These are phyloP conservation scores for Leccinellum luteum DNA, from an alignment of 768 basidiomycete genomes.

Conservation along the genomic window DNA sequence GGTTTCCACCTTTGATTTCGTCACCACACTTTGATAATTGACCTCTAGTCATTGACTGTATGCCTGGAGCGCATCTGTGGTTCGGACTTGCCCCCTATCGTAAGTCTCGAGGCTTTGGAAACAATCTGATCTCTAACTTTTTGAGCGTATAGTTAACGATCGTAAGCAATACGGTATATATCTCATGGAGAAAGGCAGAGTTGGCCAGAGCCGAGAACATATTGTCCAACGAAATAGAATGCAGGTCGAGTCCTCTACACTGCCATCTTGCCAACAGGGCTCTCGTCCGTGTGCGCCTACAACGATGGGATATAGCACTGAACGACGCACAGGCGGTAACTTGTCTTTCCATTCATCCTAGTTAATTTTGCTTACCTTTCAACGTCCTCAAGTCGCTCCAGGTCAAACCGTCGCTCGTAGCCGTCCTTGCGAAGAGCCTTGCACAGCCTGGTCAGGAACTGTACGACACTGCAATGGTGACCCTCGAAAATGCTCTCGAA, in stretches of 20 bases:
- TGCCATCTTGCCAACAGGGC: slow-evolving; percentile 14
- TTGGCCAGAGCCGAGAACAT: slow-evolving; percentile 10
- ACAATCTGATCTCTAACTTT: slow-evolving; percentile 1
- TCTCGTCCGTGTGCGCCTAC: slow-evolving; percentile 8
- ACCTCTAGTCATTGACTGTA: slow-evolving; percentile 8
- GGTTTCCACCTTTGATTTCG: neutral
- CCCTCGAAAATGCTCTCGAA: slow-evolving; percentile 2
- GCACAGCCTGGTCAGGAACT: neutral
- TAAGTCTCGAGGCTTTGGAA: slow-evolving; percentile 1
- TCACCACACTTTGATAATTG: neutral
- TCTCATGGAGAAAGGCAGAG: slow-evolving; percentile 6
- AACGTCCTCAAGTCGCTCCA: slow-evolving; percentile 5
- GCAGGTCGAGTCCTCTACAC: neutral
- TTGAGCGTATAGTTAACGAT: slow-evolving; percentile 10
- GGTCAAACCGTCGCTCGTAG: slow-evolving; percentile 5
- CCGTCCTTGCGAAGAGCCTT: slow-evolving; percentile 8
- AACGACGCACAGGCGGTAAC: slow-evolving; percentile 13
- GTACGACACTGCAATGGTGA: neutral
- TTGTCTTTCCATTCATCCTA: neutral
- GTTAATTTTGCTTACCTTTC: neutral
- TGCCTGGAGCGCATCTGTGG: neutral
- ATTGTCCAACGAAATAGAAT: slow-evolving; percentile 15
- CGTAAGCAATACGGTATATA: slow-evolving; percentile 8
- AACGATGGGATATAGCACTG: slow-evolving; percentile 10
- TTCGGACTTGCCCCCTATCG: neutral